These are phyloP conservation scores for Cantharellus anzutake DNA, from an alignment of 768 basidiomycete species.

Conservation along the genomic window DNA sequence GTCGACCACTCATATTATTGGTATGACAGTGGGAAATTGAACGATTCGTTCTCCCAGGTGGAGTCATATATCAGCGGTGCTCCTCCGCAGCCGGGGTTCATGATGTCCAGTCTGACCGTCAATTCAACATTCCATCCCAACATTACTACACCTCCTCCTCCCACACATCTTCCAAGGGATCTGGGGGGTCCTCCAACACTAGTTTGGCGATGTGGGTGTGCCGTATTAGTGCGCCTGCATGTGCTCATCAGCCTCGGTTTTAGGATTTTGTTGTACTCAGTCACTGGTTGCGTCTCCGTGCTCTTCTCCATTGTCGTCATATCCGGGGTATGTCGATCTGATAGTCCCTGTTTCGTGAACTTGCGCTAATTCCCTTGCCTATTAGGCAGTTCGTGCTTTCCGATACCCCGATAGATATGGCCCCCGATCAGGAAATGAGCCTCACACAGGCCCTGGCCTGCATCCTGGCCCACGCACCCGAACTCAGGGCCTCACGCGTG, in stretches of 20 bases:
- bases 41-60: conserved; percentile 28
- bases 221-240: neutral
- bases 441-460: conserved; percentile 17
- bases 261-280: conserved; percentile 71
- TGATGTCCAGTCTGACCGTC: conserved; percentile 41
- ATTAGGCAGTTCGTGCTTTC: conserved; percentile 52
- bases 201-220: conserved; percentile 55
- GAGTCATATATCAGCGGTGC: conserved; percentile 21
- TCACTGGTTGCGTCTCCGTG: conserved; percentile 75
- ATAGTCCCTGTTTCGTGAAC: neutral
- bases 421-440: conserved; percentile 29
- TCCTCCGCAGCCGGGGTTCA: conserved; percentile 33
- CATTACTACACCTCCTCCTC: conserved; percentile 35
- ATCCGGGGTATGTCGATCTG: conserved; percentile 40
- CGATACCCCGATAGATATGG: conserved; percentile 87
- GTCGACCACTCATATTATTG: conserved; percentile 32
- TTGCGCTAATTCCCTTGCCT: neutral
- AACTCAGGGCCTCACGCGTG: conserved; percentile 71
- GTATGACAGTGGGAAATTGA: conserved; percentile 40
- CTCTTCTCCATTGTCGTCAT: conserved; percentile 73
- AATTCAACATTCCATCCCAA: neutral
- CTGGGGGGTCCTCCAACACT: conserved; percentile 20
- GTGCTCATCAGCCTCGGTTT: neutral
- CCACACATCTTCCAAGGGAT: conserved; percentile 7
- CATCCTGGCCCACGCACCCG: conserved; percentile 37